phyloP scores from a whole-genome alignment of 1,284 basidiomycete genomes.

The Naganishia sp. region DNA sequence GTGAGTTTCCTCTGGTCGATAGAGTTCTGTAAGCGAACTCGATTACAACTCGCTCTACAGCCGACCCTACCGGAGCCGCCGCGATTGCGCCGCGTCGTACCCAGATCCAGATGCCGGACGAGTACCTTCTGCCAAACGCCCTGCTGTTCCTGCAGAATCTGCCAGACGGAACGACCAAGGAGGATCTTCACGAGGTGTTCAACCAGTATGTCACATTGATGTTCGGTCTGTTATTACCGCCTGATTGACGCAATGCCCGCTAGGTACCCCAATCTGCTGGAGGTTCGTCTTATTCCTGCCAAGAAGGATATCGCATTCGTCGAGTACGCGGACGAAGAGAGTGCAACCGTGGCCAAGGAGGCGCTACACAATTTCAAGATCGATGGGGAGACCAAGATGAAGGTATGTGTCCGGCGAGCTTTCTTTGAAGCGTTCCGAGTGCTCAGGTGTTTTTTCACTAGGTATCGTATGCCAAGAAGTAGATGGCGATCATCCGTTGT shows the following conservation, averaged over 20 bases:
- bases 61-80: conserved; percentile 35
- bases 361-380: conserved; percentile 94
- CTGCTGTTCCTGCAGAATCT: conserved; percentile 97
- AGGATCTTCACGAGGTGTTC: conserved; percentile 83
- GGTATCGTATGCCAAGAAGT: conserved; percentile 25
- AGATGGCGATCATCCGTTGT: neutral
- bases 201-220: conserved; percentile 64
- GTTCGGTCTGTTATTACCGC: neutral
- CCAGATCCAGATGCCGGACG: conserved; percentile 95
- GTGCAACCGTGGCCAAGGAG: conserved; percentile 86
- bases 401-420: conserved; percentile 59
- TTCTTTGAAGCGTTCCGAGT: neutral
- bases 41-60: neutral
- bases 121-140: conserved; percentile 98
- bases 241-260: conserved; percentile 24
- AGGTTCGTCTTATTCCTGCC: conserved; percentile 93
- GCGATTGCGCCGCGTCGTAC: conserved; percentile 65
- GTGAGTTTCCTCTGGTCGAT: neutral
- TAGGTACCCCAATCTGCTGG: conserved; percentile 86
- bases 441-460: neutral
- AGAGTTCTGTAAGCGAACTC: neutral
- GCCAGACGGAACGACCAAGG: conserved; percentile 81
- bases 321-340: conserved; percentile 86
- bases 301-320: conserved; percentile 96
- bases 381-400: conserved; percentile 94